These are phyloP conservation scores for Citrullus colocynthis DNA, from an alignment of 306 rosid genomes.

Conservation along the genomic window DNA sequence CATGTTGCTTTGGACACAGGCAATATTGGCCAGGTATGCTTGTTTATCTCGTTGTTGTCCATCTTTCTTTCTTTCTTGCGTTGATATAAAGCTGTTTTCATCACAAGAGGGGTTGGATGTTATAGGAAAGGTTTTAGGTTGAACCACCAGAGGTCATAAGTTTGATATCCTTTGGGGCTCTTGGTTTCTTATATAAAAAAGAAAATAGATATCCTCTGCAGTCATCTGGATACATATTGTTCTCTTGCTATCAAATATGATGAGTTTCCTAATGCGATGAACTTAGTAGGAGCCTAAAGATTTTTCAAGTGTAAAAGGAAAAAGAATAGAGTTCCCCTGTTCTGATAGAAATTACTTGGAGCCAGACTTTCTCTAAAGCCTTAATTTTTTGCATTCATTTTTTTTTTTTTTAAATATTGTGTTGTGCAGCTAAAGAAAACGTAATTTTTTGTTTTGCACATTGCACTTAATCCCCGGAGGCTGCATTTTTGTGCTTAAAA, in stretches of 20 bases:
- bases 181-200: not conserved
- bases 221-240: not conserved
- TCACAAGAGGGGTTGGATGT: not conserved
- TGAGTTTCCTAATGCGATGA: not conserved
- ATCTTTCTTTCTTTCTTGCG: too few relatives aligned
- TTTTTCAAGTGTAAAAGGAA: not conserved
- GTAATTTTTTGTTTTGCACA: not conserved
- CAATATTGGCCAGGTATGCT: constrained; percentile 62
- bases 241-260: not conserved
- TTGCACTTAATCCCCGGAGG: not conserved
- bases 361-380: not conserved
- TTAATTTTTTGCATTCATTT: not conserved
- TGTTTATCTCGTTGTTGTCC: not conserved
- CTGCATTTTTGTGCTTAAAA: not conserved
- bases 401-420: not conserved
- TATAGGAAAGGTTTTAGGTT: not conserved
- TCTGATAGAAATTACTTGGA: not conserved
- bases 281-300: not conserved
- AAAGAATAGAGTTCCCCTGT: not conserved
- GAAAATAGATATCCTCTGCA: not conserved
- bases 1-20: constrained; percentile 80
- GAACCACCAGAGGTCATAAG: not conserved
- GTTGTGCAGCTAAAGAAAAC: not conserved
- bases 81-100: constrained; percentile 11
- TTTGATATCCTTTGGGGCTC: not conserved